These are phyloP conservation scores for Guadua angustifolia DNA, from an alignment of 176 grass and related monocot species.

Conservation along the genomic window DNA sequence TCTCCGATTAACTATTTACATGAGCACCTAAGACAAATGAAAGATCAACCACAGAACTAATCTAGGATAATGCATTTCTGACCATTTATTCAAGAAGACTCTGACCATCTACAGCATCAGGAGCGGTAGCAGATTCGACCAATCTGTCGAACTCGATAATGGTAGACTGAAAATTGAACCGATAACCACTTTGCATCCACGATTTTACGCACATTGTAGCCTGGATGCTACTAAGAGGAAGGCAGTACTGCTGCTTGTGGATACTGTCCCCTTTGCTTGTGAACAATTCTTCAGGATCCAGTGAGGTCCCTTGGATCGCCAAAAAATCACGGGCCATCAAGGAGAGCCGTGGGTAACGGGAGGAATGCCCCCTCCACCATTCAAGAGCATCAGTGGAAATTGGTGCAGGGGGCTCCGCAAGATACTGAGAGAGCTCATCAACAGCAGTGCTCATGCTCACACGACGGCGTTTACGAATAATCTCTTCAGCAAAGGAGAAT, in stretches of 20 bases:
- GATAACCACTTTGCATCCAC: constrained; percentile 83
- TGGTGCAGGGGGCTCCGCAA: constrained; percentile 66
- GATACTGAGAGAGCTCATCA: constrained; percentile 87
- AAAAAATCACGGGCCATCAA: constrained; percentile 93
- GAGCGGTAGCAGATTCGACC: constrained; percentile 48
- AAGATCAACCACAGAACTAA: constrained; percentile 37
- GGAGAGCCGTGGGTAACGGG: constrained; percentile 80
- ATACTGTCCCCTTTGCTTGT: constrained; percentile 75
- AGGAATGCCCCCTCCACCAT: constrained; percentile 88
- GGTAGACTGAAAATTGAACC: constrained; percentile 64
- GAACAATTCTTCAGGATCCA: constrained; percentile 82
- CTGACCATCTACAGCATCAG: constrained; percentile 35
- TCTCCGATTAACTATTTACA: constrained; percentile 50
- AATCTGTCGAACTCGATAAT: constrained; percentile 76
- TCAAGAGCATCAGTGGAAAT: constrained; percentile 79
- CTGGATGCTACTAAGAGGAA: constrained; percentile 66
- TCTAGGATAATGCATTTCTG: constrained; percentile 17
- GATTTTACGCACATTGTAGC: constrained; percentile 70
- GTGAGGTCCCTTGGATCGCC: constrained; percentile 76
- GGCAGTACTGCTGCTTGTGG: constrained; percentile 73
- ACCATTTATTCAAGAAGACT: constrained; percentile 31
- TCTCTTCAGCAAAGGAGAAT: constrained; percentile 97
- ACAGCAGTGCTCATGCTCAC: constrained; percentile 61
- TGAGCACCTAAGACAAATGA: constrained; percentile 29
- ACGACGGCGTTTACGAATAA: constrained; percentile 74